Base-by-base conservation (phyloP, 768 basidiomycete genomes). In the Auricularia cornea region DNA sequence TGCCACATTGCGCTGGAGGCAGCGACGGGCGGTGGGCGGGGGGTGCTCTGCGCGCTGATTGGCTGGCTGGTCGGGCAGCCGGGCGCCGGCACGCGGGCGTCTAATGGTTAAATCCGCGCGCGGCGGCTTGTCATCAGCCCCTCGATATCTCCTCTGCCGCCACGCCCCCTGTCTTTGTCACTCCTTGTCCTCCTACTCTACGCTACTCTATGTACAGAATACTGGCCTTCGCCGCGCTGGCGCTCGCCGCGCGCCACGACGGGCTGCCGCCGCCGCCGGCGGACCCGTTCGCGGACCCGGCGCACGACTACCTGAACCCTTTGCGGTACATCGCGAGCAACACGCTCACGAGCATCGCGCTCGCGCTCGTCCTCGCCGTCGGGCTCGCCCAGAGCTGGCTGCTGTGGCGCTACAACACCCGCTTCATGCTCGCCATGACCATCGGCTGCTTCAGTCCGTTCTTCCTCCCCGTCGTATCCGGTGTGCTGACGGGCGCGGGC, bases 341-440 rank as follows among this genome's bases (percentile, higher is more conserved):
- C 69, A 72, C 77, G 3, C 68, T 83, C 40, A 84, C 84, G 0
- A 79, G 69, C 3, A 71, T 86, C 31, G n/a, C 31, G 33, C 32
- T 14, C 78, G 75, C 70, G 65, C 70, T 83, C 20, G 68, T 82
- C 3, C 62, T 82, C 8, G 10, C 71, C 18, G 75, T 78, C 28
- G 83, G 76, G 28, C 60, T 85, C 26, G 60, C 72, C 2, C 83
- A 85, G 68, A 76, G 80, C 5, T 76, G 70, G 59, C 76, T 74
- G 48, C 76, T 78, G 14, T 72, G 70, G 68, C 77, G 73, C 62
- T 80, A 76, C 61, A 80, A 84, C 3, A 79, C 81, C 4, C 81
- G 75, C 65, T 87, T 78, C 73, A 88, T 88, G 86, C 68, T 84
- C 33, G 71, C 78, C 20, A 83, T 88, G 81, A 76, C 81, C 4